Evolutionary conservation across 176 grass and related monocot species (phyloP).

Genomic region (Urochloa ruziziensis): DNA sequence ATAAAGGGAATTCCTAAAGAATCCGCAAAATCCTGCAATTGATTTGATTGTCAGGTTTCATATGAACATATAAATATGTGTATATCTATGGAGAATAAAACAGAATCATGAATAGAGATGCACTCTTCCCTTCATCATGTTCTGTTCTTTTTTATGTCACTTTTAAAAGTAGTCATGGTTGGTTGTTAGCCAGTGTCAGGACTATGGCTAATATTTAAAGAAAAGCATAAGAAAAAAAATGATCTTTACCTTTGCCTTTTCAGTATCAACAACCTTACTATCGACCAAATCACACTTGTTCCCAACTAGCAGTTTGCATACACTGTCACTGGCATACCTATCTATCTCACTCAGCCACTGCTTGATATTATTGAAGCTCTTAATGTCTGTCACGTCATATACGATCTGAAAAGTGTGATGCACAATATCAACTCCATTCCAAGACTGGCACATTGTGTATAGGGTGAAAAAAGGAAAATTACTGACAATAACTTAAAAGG

Average conservation of each 20-base stretch:
- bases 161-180: background rate
- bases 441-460: background rate
- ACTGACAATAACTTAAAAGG: background rate
- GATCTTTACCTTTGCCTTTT: conserved; percentile 69
- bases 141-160: background rate
- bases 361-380: conserved; percentile 94
- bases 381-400: conserved; percentile 83
- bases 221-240: background rate
- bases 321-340: conserved; percentile 89
- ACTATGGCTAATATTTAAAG: background rate
- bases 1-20: conserved; percentile 78
- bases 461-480: background rate
- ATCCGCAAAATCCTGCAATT: conserved; percentile 83
- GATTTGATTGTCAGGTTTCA: conserved; percentile 1
- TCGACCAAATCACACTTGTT: conserved; percentile 92
- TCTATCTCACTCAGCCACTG: conserved; percentile 95
- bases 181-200: background rate
- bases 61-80: background rate
- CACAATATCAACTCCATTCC: conserved; percentile 6
- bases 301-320: conserved; percentile 96
- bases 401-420: conserved; percentile 56
- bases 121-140: background rate
- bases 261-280: conserved; percentile 75
- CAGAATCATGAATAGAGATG: background rate
- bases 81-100: background rate